Base-by-base conservation (phyloP, 495 filamentous ascomycete genomes). In the Hypoxylon lienhwacheense region DNA sequence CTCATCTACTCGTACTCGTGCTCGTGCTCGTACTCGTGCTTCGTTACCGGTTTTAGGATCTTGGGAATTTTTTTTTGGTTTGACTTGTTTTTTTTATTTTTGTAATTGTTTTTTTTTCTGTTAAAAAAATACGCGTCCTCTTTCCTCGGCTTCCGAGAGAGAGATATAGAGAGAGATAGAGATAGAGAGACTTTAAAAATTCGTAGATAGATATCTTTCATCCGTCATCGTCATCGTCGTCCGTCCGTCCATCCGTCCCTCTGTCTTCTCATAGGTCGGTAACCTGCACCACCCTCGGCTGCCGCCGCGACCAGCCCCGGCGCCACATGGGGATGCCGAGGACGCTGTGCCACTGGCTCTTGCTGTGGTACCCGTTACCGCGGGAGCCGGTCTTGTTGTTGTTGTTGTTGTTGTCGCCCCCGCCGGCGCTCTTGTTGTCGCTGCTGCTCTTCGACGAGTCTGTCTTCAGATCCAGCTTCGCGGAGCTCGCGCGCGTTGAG, bases 241-340 rank as follows among this genome's bases (percentile, higher is more conserved):
- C 8, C 24, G 8, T 26, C 24, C 24, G 8, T 26, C 24, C 24
- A 26, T 26, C 24, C 24, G 8, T 26, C 24, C 24, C 4, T 26
- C 24, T 8, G 25, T 24, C 12, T 22, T 10, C 4, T 19, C 35
- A 11, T 14, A n/a, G n/a, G n/a, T 34, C 12, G 32, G 21, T 40
- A n/a, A n/a, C n/a, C n/a, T n/a, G n/a, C n/a, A 55, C 28, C 7
- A 42, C 54, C 24, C 47, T 42, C 20, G 41, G 54, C 47, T 57
- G 54, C 12, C 47, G 41, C 25, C 32, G 47, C 26, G 54, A 45
- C 54, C 54, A 57, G 7, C 29, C 35, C 40, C 45, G 39, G 2
- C 54, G 46, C n/a, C 48, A 57, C 26, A 50, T 19, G 0, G 54
- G 14, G 25, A 57, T 51, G 17, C 54, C 54, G 40, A 57, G 28